Percentiles rank a stretch among this genome's conserved stretches.
Conservation (phyloP, 1,284 basidiomycete genomes). For the Cryptococcus wingfieldii region DNA sequence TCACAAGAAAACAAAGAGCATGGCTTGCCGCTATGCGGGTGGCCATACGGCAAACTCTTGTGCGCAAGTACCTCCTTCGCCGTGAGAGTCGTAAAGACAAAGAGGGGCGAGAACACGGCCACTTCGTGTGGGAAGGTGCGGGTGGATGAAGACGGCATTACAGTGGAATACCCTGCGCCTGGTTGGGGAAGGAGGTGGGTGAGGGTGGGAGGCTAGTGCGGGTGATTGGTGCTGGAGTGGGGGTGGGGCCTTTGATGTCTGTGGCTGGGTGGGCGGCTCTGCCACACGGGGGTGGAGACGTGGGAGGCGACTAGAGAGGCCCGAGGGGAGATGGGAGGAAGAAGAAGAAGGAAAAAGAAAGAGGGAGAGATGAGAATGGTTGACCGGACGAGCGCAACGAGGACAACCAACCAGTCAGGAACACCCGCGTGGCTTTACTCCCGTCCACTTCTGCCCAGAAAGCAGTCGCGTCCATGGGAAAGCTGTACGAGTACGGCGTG, state of each 20-base stretch:
- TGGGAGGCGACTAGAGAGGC: not conserved
- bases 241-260: not conserved
- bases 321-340: not conserved
- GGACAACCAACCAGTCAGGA: not conserved
- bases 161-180: too few relatives aligned
- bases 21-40: constrained; percentile 28
- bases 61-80: constrained; percentile 21
- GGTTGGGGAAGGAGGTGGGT: not conserved
- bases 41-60: constrained; percentile 23
- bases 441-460: too few relatives aligned
- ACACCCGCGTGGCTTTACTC: too few relatives aligned
- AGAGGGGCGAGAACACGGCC: constrained; percentile 33
- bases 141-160: not conserved
- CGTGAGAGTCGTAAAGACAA: constrained; percentile 43
- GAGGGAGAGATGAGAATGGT: not conserved
- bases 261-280: not conserved
- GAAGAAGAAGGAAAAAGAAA: not conserved
- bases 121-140: constrained; percentile 33
- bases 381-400: not conserved
- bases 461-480: too few relatives aligned
- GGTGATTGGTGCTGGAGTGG: not conserved
- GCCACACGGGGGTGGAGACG: not conserved
- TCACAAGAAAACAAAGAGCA: constrained; percentile 39
- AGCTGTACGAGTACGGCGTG: too few relatives aligned
- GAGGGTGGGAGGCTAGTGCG: not conserved